These are phyloP conservation scores for Acarospora socialis DNA, from an alignment of 2,329 filamentous ascomycete species.

Conservation along the genomic window DNA sequence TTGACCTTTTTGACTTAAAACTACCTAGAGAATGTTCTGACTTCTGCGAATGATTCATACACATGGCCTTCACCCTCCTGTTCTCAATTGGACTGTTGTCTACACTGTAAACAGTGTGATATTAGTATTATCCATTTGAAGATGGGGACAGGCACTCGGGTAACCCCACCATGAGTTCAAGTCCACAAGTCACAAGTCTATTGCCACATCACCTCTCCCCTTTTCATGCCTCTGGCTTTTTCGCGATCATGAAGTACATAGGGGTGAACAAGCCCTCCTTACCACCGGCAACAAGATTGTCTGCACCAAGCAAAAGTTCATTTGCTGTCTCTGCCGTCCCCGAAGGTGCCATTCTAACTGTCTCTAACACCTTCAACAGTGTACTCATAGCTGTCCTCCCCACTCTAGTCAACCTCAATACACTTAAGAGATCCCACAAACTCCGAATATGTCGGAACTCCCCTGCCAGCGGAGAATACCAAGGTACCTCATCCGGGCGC, in stretches of 20 bases:
- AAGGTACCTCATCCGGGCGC: constrained; percentile 12
- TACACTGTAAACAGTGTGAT: no score
- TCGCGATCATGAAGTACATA: constrained; percentile 15
- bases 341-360: constrained; percentile 11
- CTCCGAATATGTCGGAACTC: constrained; percentile 8
- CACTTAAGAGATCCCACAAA: constrained; percentile 11
- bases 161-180: no score
- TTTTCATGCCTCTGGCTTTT: constrained; percentile 10
- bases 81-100: no score
- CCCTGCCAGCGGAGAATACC: constrained; percentile 16
- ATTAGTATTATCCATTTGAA: no score
- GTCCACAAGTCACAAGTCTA: no score
- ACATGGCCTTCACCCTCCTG: no score
- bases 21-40: no score
- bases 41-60: no score
- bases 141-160: no score
- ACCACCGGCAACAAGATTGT: constrained; percentile 10
- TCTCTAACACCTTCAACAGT: constrained; percentile 11
- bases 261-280: constrained; percentile 13
- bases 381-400: constrained; percentile 7
- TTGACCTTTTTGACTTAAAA: no score
- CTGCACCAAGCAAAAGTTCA: constrained; percentile 12
- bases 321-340: constrained; percentile 10
- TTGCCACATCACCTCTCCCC: no score
- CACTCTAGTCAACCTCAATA: constrained; percentile 10